phyloP scores from a whole-genome alignment of 2,329 filamentous ascomycete genomes.

The Ilyonectria destructans region DNA sequence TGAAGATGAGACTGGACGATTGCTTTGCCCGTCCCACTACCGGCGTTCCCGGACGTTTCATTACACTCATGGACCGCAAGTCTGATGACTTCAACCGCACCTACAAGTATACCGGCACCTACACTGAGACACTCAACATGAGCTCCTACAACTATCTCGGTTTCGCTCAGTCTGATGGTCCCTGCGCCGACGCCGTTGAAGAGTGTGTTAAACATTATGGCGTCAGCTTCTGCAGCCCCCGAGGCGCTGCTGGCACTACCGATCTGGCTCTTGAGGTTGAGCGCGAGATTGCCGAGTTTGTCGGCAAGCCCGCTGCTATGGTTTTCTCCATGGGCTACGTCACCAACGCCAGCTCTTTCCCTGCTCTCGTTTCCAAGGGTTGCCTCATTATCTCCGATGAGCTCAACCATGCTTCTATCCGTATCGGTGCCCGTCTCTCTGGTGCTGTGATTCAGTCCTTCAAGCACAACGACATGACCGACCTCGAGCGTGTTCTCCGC shows the following conservation, averaged over 20 bases:
- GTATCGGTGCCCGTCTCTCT: conserved; percentile 93
- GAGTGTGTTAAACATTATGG: conserved; percentile 89
- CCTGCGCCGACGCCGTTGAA: conserved; percentile 94
- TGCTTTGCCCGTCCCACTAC: conserved; percentile 95
- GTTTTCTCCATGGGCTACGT: conserved; percentile 99
- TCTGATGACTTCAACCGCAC: conserved; percentile 93
- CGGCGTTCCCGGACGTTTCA: conserved; percentile 93
- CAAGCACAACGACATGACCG: conserved; percentile 96
- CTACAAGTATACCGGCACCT: conserved; percentile 91
- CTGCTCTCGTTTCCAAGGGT: conserved; percentile 92
- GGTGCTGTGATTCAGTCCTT: conserved; percentile 96
- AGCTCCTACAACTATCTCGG: conserved; percentile 99
- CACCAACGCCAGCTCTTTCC: conserved; percentile 94
- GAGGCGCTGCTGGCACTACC: conserved; percentile 87
- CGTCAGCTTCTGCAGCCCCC: conserved; percentile 85
- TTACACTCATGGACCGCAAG: conserved; percentile 91
- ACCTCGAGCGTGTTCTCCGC: conserved; percentile 88
- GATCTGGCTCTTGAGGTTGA: conserved; percentile 94
- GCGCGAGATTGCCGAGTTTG: conserved; percentile 88
- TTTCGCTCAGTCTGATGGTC: conserved; percentile 97
- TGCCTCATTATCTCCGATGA: conserved; percentile 97
- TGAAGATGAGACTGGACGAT: conserved; percentile 97
- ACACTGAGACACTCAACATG: conserved; percentile 96
- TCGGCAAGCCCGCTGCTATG: conserved; percentile 95
- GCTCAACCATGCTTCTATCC: conserved; percentile 97